Evolutionary conservation across 192 early-diverging fungal species (phyloP).

Genomic region (Linderina pennispora): DNA sequence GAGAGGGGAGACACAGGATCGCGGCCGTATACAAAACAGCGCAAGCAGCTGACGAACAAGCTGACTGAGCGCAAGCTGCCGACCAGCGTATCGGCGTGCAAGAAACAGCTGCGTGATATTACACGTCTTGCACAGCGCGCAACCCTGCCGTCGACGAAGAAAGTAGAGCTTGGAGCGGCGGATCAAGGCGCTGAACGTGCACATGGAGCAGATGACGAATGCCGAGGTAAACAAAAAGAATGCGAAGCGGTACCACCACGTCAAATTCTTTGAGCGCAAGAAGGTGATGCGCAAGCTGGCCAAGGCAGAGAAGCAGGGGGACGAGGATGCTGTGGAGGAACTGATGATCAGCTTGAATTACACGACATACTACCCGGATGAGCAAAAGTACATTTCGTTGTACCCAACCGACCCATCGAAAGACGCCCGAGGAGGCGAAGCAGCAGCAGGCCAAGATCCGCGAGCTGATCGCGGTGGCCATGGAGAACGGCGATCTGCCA

Average conservation of each 20-base stretch:
- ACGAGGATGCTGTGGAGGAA: conserved; percentile 1
- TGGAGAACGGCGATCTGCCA: conserved; percentile 22
- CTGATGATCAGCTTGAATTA: conserved; percentile 32
- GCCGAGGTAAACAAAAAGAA: conserved; percentile 17
- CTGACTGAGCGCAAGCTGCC: conserved; percentile 5
- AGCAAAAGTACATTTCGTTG: conserved; percentile 40
- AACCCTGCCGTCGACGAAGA: conserved; percentile 15
- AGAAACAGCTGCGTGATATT: conserved; percentile 24
- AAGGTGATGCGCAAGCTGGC: conserved; percentile 27
- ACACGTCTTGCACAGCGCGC: conserved; percentile 11
- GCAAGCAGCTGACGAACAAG: not conserved
- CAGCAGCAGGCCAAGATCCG: conserved; percentile 12
- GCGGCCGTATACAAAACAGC: too few species aligned
- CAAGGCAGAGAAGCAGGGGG: conserved; percentile 7
- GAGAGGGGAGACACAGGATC: too few species aligned
- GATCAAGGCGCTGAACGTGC: conserved; percentile 18
- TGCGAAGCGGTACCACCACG: conserved; percentile 22
- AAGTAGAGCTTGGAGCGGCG: conserved; percentile 26
- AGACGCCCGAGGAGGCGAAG: conserved; percentile 14
- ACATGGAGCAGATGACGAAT: conserved; percentile 12
- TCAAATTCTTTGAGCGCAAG: conserved; percentile 44
- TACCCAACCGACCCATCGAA: conserved; percentile 26
- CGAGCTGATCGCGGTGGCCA: conserved; percentile 12
- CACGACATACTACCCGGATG: conserved; percentile 38
- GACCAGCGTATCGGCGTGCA: conserved; percentile 23